phyloP scores from a whole-genome alignment of 257 asterid species.

The Solanum sitiens region DNA sequence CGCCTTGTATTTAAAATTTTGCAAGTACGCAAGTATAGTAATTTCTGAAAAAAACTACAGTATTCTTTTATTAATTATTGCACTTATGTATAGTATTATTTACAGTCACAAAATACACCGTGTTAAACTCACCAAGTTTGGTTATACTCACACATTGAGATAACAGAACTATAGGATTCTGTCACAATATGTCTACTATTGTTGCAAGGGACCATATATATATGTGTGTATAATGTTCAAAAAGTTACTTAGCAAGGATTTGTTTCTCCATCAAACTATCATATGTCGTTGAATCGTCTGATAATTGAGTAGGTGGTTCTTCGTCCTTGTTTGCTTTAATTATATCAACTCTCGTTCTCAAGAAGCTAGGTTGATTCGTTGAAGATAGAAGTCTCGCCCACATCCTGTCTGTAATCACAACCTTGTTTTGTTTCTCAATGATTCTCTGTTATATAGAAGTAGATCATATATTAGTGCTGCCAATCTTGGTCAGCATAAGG shows the following conservation, averaged over 20 bases:
- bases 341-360: constrained; percentile 15
- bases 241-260: not conserved
- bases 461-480: not conserved
- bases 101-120: not conserved
- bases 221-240: not conserved
- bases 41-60: not conserved
- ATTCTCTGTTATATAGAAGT: constrained; percentile 30
- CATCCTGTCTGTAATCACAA: constrained; percentile 94
- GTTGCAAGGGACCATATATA: not conserved
- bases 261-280: not conserved
- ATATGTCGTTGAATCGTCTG: constrained; percentile 9
- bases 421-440: constrained; percentile 56
- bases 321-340: constrained; percentile 16
- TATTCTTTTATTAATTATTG: too few species aligned
- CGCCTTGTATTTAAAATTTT: not conserved
- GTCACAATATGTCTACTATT: not conserved
- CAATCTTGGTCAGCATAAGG: not conserved
- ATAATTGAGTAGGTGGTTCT: constrained; percentile 14
- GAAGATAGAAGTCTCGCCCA: constrained; percentile 94
- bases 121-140: not conserved
- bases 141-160: not conserved
- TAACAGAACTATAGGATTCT: not conserved
- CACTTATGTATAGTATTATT: not conserved
- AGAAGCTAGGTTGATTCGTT: constrained; percentile 89
- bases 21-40: not conserved